These are phyloP conservation scores for Blumeria hordei DNA, from an alignment of 2,329 filamentous ascomycete genomes.

Conservation along the genomic window DNA sequence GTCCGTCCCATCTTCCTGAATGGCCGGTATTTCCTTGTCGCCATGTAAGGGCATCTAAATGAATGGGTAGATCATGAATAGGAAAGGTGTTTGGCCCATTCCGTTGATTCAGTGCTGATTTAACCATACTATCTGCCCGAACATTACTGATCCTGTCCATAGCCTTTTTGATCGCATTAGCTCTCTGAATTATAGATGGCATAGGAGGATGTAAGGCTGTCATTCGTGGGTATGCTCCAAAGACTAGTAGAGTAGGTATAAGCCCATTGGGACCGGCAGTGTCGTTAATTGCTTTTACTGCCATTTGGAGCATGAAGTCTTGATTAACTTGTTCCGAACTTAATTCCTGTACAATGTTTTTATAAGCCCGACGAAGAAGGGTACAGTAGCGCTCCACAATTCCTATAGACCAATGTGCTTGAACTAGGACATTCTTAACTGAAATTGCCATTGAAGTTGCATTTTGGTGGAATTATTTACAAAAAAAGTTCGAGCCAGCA, in stretches of 20 bases:
- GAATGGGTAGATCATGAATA: slow-evolving; percentile 1
- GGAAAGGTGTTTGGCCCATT: slow-evolving; percentile 1
- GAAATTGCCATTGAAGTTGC: not conserved
- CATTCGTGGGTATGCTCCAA: not conserved
- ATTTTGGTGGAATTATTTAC: not conserved
- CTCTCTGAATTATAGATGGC: not conserved
- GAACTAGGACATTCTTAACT: not conserved
- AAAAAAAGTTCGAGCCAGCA: not conserved
- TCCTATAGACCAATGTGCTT: not conserved
- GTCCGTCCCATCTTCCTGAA: not conserved
- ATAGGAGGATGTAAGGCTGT: not conserved
- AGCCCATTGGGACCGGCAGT: not conserved
- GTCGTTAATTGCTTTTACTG: not conserved
- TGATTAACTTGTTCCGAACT: too few relatives aligned
- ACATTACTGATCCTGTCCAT: slow-evolving; percentile 2
- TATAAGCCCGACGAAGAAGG: not conserved
- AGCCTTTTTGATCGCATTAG: slow-evolving; percentile 3
- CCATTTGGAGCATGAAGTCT: not conserved
- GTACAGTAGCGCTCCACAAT: not conserved
- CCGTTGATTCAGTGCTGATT: not conserved
- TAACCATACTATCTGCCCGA: not conserved
- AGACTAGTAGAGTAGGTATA: not conserved
- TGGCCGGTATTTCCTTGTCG: slow-evolving; percentile 1
- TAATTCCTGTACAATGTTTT: not conserved
- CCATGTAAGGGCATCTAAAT: slow-evolving; percentile 2